Base-by-base conservation (phyloP, 805 yeast genomes). In the Metschnikowia vanudenii region DNA sequence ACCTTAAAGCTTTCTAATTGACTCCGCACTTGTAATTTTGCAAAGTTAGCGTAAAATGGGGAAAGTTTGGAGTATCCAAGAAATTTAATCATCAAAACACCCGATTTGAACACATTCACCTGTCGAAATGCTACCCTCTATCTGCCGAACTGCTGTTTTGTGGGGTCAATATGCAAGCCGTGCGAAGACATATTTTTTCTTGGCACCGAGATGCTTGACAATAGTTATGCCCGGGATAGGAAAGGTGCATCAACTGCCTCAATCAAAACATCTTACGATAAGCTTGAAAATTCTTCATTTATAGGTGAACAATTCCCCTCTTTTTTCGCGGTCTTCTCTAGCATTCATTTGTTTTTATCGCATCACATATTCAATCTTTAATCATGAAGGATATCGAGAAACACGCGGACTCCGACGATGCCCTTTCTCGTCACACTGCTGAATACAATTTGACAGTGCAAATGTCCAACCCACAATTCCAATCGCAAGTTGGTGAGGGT, bases 361-460 rank as follows among this genome's bases (percentile, higher is more conserved):
- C 16, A 19, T 14, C 26, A 13, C 14, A 16, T 10, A 26, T 20
- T 29, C 14, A 30, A 14, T 16, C 14, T 16, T n/a, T 2, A 11
- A 43, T 16, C 16, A 53, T 54, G 58, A 39, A 40, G 16, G 57
- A 55, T 17, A 30, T 46, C 28, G 59, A 55, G 49, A 55, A 55
- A 30, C 53, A 54, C 22, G 41, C 37, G 18, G 68, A 64, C 49
- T 53, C 62, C 32, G 57, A 60, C 39, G 68, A 74, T 2, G 63
- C 64, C 16, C 57, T 71, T 39, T 62, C 68, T 29, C 63, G 73
- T 35, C 76, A 72, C 53, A 75, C 80, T 3, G 73, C 69, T 31
- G 80, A 76, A 43, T 77, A 76, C 61, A 73, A 75, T 52, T 59
- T 75, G 31, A 67, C 72, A 26, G 74, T 76, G 45, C 61, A 74